Conservation (phyloP, 108 stramenopile species). For the Skeletonema grethae region DNA sequence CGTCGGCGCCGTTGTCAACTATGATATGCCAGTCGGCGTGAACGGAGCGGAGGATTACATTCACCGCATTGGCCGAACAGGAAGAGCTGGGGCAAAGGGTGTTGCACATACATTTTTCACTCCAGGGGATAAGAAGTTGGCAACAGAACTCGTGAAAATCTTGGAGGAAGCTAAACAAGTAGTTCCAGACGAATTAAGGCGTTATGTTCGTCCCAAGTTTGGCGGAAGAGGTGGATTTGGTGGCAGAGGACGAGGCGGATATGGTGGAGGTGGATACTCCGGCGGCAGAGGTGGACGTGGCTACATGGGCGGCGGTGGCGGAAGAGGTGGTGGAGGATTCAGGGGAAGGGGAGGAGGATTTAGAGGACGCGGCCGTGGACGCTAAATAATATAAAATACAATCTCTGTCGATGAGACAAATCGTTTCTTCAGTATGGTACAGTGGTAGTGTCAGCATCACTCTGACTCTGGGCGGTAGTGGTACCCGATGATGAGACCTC, state of each 20-base stretch:
- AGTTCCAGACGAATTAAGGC: constrained; percentile 75
- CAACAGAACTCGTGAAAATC: constrained; percentile 83
- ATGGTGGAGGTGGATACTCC: constrained; percentile 46
- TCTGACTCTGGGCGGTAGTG: too few relatives aligned
- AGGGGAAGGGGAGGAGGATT: constrained; percentile 39
- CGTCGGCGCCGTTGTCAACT: constrained; percentile 97
- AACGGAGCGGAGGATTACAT: constrained; percentile 93
- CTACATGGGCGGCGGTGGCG: constrained; percentile 60
- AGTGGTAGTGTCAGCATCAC: too few relatives aligned
- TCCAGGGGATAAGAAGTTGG: constrained; percentile 75
- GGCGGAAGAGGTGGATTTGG: constrained; percentile 60
- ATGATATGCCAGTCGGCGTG: constrained; percentile 92
- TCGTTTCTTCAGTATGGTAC: background rate
- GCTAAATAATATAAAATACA: background rate
- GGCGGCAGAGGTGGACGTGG: constrained; percentile 69
- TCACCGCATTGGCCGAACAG: constrained; percentile 95
- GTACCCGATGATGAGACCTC: too few relatives aligned
- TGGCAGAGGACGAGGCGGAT: constrained; percentile 54
- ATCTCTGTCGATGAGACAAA: background rate
- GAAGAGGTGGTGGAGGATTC: constrained; percentile 46
- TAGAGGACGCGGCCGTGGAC: constrained; percentile 16
- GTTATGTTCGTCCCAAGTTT: constrained; percentile 73
- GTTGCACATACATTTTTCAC: constrained; percentile 92
- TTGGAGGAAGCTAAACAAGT: constrained; percentile 83
- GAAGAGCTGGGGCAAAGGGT: constrained; percentile 94